Conservation (phyloP, 768 basidiomycete genomes). For the Boletus pseudo-olivaceus region DNA sequence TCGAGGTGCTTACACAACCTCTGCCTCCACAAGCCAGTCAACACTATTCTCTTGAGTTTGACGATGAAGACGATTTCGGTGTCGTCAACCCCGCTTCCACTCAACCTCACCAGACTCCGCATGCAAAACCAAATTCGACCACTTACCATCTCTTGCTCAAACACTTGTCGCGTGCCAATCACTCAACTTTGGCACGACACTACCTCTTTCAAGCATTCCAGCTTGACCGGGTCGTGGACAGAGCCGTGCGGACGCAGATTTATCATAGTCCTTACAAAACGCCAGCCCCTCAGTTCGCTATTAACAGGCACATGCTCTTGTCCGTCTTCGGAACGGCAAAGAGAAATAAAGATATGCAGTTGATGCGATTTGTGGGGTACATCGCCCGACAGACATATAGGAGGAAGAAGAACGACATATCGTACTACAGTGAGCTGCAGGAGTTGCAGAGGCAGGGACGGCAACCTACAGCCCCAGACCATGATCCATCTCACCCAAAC, state of each 20-base stretch:
- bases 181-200: slow-evolving; percentile 60
- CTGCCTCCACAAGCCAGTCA: slow-evolving; percentile 48
- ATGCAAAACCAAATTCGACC: slow-evolving; percentile 60
- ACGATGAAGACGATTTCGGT: slow-evolving; percentile 61
- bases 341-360: slow-evolving; percentile 50
- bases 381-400: slow-evolving; percentile 45
- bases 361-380: slow-evolving; percentile 57
- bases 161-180: slow-evolving; percentile 46
- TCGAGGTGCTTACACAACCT: slow-evolving; percentile 75
- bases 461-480: slow-evolving; percentile 20
- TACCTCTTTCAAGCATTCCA: slow-evolving; percentile 55
- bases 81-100: slow-evolving; percentile 37
- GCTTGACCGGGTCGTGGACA: slow-evolving; percentile 38
- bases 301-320: slow-evolving; percentile 55
- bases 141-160: slow-evolving; percentile 63
- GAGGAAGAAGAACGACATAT: slow-evolving; percentile 47
- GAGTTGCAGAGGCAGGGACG: slow-evolving; percentile 24
- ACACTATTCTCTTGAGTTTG: slow-evolving; percentile 52
- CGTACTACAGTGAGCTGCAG: slow-evolving; percentile 38
- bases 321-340: slow-evolving; percentile 59
- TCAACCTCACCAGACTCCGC: slow-evolving; percentile 34
- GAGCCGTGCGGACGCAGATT: slow-evolving; percentile 34
- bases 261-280: slow-evolving; percentile 32
- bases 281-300: slow-evolving; percentile 47
- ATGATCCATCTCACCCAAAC: slow-evolving; percentile 15